phyloP scores from a whole-genome alignment of 139 green algal species.

The Chlorella sorokiniana region DNA sequence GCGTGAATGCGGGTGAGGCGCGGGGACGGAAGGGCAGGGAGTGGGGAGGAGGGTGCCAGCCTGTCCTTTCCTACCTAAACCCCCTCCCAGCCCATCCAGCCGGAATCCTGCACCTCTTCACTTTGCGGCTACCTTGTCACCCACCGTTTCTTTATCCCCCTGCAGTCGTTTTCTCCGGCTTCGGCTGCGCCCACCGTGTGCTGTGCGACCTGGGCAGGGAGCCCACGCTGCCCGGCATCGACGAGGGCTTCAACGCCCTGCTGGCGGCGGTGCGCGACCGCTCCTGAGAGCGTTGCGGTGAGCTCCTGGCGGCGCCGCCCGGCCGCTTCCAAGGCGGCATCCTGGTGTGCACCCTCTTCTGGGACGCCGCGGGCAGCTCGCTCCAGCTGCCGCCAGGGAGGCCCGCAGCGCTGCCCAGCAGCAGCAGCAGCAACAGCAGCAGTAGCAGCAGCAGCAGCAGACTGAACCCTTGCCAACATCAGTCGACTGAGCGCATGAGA shows the following conservation, averaged over 20 bases:
- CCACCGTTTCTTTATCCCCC: background rate
- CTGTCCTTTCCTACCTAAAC: background rate
- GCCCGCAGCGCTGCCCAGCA: too few relatives aligned
- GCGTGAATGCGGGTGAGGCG: slow-evolving; percentile 72
- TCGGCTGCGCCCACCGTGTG: slow-evolving; percentile 92
- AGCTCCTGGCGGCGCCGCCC: too few relatives aligned
- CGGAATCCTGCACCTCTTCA: background rate
- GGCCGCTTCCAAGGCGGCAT: background rate
- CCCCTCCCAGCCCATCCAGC: background rate
- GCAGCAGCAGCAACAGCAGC: background rate
- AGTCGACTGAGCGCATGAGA: too few relatives aligned
- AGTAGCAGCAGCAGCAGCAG: too few relatives aligned
- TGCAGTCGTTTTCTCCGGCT: slow-evolving; percentile 93
- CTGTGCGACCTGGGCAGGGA: slow-evolving; percentile 80
- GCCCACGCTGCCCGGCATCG: slow-evolving; percentile 64
- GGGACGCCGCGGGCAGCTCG: too few relatives aligned
- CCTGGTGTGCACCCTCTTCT: background rate
- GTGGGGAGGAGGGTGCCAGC: background rate
- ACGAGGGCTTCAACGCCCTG: slow-evolving; percentile 65
- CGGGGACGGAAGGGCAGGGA: background rate
- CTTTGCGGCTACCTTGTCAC: background rate
- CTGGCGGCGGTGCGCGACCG: slow-evolving; percentile 24
- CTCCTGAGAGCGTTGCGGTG: background rate
- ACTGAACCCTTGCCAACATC: too few relatives aligned
- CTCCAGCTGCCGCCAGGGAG: too few relatives aligned